Base-by-base conservation (phyloP, 2,329 filamentous ascomycete genomes). In the Colletotrichum lini region DNA sequence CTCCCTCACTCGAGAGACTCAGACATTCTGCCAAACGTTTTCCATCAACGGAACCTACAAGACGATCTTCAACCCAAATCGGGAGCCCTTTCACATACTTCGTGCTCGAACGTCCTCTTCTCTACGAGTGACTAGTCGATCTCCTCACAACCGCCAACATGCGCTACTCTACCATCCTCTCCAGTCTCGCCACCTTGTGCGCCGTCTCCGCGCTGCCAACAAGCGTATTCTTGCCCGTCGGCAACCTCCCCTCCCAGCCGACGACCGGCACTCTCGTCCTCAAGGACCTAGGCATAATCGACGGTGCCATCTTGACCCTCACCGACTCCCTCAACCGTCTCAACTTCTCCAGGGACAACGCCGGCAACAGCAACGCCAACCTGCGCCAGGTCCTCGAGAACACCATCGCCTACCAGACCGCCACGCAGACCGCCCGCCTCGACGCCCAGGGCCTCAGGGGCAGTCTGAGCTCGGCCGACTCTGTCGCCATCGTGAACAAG, bases 171-270 rank as follows among this genome's bases (percentile, higher is more conserved):
- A 15, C 23, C 21, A 1, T 53, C 47, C 21, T 63, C 38, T 16
- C 38, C 13, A 18, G 60, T 10, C 4, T 63, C 49, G 4, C 35
- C 49, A 38, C 60, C 59, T 8, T 52, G 21, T 53, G 18, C 21
- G 23, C 23, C 9, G 21, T 26, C 47, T 35, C 49, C 12, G 60
- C 60, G 21, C 2, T 7, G 0, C 49, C 49, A 1, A 30, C 23
- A 12, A 26, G 42, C 13, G 12, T 10, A 7, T 53, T 42, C 38
- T 2, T 53, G 10, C 58, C 58, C 23, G n/a, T 61, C n/a, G 60
- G 60, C 47, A 44, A 35, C 23, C 60, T 63, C n/a, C 60, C 60
- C 21, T 42, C 60, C 3, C 60, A 53, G 47, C 16, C 60, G 18
- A 53, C 47, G 21, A 53, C 38, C 4, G 12, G 49, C 49, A 5